Evolutionary conservation across 1,139 yeast genomes (phyloP), one percentile per base, ranked within the genome.

Genomic region (Candida sanyaensis): DNA sequence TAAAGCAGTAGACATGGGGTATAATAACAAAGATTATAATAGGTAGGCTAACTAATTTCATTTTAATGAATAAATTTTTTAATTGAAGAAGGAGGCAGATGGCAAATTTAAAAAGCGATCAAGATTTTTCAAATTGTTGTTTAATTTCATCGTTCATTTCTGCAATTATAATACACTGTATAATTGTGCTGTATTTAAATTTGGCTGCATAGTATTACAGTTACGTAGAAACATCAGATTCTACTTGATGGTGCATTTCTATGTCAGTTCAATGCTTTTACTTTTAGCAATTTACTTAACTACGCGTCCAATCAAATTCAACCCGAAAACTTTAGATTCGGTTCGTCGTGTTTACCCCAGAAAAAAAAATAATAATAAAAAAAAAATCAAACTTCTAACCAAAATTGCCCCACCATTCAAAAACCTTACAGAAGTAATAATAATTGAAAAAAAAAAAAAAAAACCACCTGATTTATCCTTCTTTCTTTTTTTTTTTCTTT

Each of bases 331-430:
- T 24, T 9, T 8, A 23, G 10, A 17, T 23, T 4, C 28, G 21
- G 26, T 40, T 8, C 37, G 26, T 21, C 17, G 12, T 27, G 31
- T 29, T n/a, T 13, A 28, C 31, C 41, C 30, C 41, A 27, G 41
- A 28, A 38, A 38, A 12, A 28, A 11, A 26, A 17, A 12, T n/a
- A n/a, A n/a, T n/a, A n/a, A n/a, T n/a, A 29, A 75, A 76, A 68
- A 76, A 69, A 17, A 17, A 17, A 17, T 17, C 21, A 17, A 17
- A 17, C 21, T 17, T 17, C 21, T 17, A 17, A 71, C 71, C 77
- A 77, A 72, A 72, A 77, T 69, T 77, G 76, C 76, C 77, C 78
- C 78, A 70, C 77, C 77, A 77, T 66, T 71, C 77, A 72, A 23
- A 34, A 34, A 34, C 21, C 3, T 17, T 17, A 17, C 21, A 3